These are phyloP conservation scores for Paraglomus occultum DNA, from an alignment of 192 early-diverging fungal species.

Conservation along the genomic window DNA sequence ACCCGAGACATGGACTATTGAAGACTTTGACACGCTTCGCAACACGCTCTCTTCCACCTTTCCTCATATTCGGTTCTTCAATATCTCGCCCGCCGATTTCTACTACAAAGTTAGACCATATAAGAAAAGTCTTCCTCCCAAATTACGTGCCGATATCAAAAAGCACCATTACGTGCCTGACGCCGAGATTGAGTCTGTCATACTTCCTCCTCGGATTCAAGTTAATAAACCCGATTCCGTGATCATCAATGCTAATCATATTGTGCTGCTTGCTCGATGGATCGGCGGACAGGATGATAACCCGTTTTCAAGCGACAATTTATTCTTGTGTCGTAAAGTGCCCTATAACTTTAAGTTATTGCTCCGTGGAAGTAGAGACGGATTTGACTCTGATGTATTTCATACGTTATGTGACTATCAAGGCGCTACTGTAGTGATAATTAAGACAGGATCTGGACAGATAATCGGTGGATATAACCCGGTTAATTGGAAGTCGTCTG, in stretches of 20 bases:
- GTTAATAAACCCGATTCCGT: background rate
- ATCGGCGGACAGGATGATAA: background rate
- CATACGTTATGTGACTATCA: background rate
- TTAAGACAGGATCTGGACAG: background rate
- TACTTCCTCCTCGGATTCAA: background rate
- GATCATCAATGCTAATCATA: background rate
- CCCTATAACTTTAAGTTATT: background rate
- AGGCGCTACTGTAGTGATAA: background rate
- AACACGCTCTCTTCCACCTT: background rate
- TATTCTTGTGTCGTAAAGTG: too few relatives aligned
- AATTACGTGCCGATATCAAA: background rate
- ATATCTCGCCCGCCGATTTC: slow-evolving; percentile 4
- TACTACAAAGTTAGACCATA: slow-evolving; percentile 17
- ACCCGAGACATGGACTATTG: background rate
- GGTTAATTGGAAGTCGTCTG: background rate
- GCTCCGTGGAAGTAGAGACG: background rate
- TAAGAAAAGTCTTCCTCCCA: background rate
- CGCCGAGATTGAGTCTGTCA: background rate
- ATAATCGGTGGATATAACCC: slow-evolving; percentile 8
- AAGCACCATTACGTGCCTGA: background rate
- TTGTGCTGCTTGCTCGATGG: background rate
- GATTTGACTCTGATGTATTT: background rate
- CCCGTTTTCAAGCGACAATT: too few relatives aligned
- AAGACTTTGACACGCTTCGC: background rate
- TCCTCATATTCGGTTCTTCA: slow-evolving; percentile 5